Conservation (phyloP, 371 early-diverging fungal genomes). For the Nosema muscidifuracis region DNA sequence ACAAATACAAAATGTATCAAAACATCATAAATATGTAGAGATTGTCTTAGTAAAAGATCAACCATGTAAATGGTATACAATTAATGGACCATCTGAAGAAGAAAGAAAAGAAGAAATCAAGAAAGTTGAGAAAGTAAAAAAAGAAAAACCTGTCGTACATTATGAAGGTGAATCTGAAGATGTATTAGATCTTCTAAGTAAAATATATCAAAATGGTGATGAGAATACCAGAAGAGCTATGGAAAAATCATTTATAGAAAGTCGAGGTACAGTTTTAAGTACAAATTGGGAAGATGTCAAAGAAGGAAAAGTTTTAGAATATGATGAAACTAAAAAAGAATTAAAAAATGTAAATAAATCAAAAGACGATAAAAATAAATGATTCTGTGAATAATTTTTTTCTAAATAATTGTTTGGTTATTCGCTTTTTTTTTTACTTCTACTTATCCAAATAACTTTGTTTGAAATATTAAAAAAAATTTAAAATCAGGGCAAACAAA, state of each 20-base stretch:
- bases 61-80: conserved; percentile 1
- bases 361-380: too few species aligned
- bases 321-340: conserved; percentile 1
- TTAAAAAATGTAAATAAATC: too few species aligned
- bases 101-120: background rate
- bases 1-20: background rate
- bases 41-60: conserved; percentile 1
- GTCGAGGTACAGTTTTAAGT: conserved; percentile 80
- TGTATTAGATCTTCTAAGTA: conserved; percentile 76
- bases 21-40: background rate
- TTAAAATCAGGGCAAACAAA: background rate
- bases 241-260: conserved; percentile 90
- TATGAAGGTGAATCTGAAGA: conserved; percentile 76
- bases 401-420: too few species aligned
- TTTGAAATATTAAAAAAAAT: background rate
- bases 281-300: conserved; percentile 90
- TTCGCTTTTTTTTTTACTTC: too few species aligned
- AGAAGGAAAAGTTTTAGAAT: conserved; percentile 68
- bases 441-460: too few species aligned
- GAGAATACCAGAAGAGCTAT: conserved; percentile 85
- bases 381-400: too few species aligned
- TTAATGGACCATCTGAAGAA: background rate
- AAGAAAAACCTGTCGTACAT: conserved; percentile 66
- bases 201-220: conserved; percentile 77
- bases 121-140: background rate